These are phyloP conservation scores for Torrubiellomyces zombiae DNA, from an alignment of 2,329 filamentous ascomycete genomes.

Conservation along the genomic window DNA sequence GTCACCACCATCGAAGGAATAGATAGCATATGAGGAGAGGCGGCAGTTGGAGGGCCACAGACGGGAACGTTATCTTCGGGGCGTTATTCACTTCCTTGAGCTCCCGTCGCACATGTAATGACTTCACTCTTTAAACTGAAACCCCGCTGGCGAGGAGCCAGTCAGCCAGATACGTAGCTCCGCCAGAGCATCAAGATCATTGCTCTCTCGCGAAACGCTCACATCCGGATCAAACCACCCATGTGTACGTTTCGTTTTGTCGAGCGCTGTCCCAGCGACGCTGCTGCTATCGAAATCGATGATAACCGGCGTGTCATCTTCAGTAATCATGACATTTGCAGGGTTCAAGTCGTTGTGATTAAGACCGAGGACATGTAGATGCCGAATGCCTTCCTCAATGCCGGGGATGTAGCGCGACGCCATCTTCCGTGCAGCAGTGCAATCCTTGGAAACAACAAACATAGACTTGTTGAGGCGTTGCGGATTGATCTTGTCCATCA, in stretches of 20 bases:
- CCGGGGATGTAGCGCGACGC: conserved; percentile 2
- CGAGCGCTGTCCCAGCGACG: conserved; percentile 3
- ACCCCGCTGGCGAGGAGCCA: conserved; percentile 2
- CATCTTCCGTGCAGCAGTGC: no score
- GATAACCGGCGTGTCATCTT: conserved; percentile 5
- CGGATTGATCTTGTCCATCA: conserved; percentile 7
- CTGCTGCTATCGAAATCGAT: conserved; percentile 12
- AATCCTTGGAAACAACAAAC: conserved; percentile 3
- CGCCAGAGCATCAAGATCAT: conserved; percentile 4
- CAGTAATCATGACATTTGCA: conserved; percentile 6
- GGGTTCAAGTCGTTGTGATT: conserved; percentile 9
- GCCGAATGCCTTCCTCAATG: conserved; percentile 2
- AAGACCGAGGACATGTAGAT: conserved; percentile 7
- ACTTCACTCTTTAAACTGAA: no score
- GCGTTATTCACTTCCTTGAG: no score
- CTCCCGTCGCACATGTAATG: no score
- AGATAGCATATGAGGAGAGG: no score
- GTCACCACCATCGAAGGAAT: no score
- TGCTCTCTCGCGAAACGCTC: conserved; percentile 1
- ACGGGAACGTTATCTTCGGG: no score
- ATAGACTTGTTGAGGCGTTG: conserved; percentile 1
- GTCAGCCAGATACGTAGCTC: conserved; percentile 4
- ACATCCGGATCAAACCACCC: conserved; percentile 4
- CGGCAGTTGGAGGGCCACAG: no score
- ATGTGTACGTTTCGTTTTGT: conserved; percentile 3